Base-by-base conservation (phyloP, 768 basidiomycete species). In the Panellus pusillus region DNA sequence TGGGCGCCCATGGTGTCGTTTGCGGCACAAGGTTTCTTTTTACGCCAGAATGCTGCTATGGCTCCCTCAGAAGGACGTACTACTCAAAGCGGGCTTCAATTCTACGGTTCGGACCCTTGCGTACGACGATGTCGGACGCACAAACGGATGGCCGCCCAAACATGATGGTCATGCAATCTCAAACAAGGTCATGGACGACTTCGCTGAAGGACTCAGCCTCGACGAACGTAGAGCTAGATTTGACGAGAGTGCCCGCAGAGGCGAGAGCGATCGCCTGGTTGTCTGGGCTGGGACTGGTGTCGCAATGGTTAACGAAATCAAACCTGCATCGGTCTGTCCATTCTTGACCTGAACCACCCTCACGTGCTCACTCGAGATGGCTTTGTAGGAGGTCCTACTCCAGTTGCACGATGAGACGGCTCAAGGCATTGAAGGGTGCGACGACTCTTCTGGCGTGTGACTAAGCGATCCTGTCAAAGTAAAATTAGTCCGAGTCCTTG, bases 11-110 rank as follows among this genome's bases (percentile, higher is more conserved):
- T 4, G 85, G 81, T 2, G 80, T 70, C 4, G 79, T 78, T 6
- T 61, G 79, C 5, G 86, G 86, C 24, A 86, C 86, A 0, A 77
- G 83, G 1, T 80, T 86, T 63, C 65, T 81, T 44, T 73, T 77
- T 64, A 81, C 84, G 0, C 67, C 68, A 19, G 83, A 85, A 60
- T 70, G 78, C 44, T 49, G 65, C 54, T 44, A 67, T 49, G 47
- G 47, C 13, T 18, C 44, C 1, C 57, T 40, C 62, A 61, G 59
- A 71, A 68, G 47, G 61, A 54, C 7, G 61, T 65, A 13, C 50
- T 72, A 3, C 43, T 66, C 1, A 52, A 58, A 24, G 67, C 69
- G 4, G 65, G 57, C 2, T 55, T 64, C 37, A 63, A 66, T 29
- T 52, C 65, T 18, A 78, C 80, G 1, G 64, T 68, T 13, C 70